phyloP scores from a whole-genome alignment of 768 basidiomycete genomes.

The Rhizopogon rudus region DNA sequence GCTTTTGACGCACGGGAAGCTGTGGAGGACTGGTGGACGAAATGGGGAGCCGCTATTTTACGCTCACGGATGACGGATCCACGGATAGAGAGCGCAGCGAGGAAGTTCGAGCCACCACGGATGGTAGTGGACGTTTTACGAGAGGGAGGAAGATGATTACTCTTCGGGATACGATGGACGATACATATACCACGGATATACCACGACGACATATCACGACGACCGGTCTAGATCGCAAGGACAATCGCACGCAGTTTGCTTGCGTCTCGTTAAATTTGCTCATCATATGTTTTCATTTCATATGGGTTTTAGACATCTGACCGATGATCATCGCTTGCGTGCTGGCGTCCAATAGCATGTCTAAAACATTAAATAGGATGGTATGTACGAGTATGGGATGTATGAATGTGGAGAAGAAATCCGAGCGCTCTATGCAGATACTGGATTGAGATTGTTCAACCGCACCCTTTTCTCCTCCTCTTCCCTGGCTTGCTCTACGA shows the following conservation, averaged over 20 bases:
- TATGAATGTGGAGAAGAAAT: neutral
- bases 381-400: neutral
- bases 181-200: neutral
- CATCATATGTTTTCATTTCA: neutral
- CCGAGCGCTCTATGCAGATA: neutral
- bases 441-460: neutral
- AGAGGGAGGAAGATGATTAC: neutral
- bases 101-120: constrained; percentile 1
- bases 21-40: constrained; percentile 62
- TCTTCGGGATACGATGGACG: neutral
- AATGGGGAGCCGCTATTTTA: constrained; percentile 33
- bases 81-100: neutral
- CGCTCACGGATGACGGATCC: neutral
- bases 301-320: neutral
- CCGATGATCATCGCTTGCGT: neutral
- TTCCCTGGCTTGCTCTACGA: constrained; percentile 24
- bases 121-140: constrained; percentile 12
- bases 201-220: neutral
- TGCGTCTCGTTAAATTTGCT: no score
- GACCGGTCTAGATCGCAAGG: neutral
- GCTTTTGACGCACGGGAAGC: constrained; percentile 46
- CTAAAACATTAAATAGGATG: neutral
- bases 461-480: constrained; percentile 12
- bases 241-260: neutral
- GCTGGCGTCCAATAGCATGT: no score